Percentiles rank a stretch among this genome's conserved stretches.
phyloP scores from a whole-genome alignment of 1,284 basidiomycete genomes.

The Neonothopanus nambi region DNA sequence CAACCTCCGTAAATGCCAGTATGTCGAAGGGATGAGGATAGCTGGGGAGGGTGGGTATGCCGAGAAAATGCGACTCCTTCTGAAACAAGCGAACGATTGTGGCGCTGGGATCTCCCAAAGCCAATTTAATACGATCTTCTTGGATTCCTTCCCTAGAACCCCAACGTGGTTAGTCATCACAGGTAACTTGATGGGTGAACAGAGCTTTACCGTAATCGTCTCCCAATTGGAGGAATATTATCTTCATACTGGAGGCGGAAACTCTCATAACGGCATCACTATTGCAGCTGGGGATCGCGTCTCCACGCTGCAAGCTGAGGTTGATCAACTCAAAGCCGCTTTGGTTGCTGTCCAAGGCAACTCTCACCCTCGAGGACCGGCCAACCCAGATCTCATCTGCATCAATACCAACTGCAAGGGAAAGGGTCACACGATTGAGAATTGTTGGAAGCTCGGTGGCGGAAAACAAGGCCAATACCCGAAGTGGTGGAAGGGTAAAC shows the following conservation, averaged over 20 bases:
- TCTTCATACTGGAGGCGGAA: neutral
- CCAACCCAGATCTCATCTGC: constrained; percentile 4
- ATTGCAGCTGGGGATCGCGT: neutral
- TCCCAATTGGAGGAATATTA: constrained; percentile 1
- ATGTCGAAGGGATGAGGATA: constrained; percentile 4
- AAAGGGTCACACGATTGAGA: constrained; percentile 9
- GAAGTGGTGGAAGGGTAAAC: constrained; percentile 16
- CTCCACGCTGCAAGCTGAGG: neutral
- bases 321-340: neutral
- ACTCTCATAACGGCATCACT: neutral
- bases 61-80: neutral
- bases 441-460: constrained; percentile 18
- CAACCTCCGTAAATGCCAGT: neutral
- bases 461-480: constrained; percentile 21
- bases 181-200: neutral
- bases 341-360: neutral
- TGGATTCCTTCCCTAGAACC: constrained; percentile 9
- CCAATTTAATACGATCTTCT: neutral
- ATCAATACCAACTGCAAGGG: constrained; percentile 1
- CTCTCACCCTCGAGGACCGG: neutral
- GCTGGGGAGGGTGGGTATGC: constrained; percentile 10
- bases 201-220: neutral
- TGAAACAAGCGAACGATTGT: constrained; percentile 1
- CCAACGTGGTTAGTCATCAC: neutral
- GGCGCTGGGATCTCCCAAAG: neutral